These are phyloP conservation scores for Saccharomyces cerevisiae DNA, from an alignment of 805 yeast genomes.

Conservation along the genomic window DNA sequence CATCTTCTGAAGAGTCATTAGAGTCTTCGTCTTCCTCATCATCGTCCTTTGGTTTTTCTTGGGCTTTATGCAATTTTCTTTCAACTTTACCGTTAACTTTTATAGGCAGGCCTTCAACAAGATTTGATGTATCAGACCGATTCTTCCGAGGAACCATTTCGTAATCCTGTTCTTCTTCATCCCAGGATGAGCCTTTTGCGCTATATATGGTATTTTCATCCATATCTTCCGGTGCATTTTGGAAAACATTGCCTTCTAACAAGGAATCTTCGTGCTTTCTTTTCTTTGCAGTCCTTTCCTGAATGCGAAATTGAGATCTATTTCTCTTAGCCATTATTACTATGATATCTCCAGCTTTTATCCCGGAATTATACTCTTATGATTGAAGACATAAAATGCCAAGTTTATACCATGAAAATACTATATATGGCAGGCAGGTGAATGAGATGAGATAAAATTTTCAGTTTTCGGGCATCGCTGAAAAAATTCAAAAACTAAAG, in stretches of 20 bases:
- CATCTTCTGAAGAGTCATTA: conserved; percentile 14
- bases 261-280: conserved; percentile 28
- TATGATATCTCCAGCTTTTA: neutral
- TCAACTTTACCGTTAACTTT: conserved; percentile 68
- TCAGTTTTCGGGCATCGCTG: neutral
- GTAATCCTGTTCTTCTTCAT: conserved; percentile 71
- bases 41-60: conserved; percentile 5
- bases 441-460: neutral
- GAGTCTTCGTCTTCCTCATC: conserved; percentile 13
- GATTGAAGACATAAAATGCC: neutral
- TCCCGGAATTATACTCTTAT: neutral
- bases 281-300: conserved; percentile 24
- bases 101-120: conserved; percentile 72
- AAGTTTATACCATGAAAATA: neutral
- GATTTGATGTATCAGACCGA: conserved; percentile 31
- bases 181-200: conserved; percentile 39
- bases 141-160: conserved; percentile 63
- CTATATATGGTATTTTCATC: conserved; percentile 6
- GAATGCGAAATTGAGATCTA: conserved; percentile 22
- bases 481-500: neutral
- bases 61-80: conserved; percentile 41
- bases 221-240: conserved; percentile 8
- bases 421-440: neutral
- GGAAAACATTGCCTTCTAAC: conserved; percentile 18
- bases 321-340: conserved; percentile 22